phyloP scores from a whole-genome alignment of 1,284 basidiomycete genomes.

The Ceratobasidium sp. region DNA sequence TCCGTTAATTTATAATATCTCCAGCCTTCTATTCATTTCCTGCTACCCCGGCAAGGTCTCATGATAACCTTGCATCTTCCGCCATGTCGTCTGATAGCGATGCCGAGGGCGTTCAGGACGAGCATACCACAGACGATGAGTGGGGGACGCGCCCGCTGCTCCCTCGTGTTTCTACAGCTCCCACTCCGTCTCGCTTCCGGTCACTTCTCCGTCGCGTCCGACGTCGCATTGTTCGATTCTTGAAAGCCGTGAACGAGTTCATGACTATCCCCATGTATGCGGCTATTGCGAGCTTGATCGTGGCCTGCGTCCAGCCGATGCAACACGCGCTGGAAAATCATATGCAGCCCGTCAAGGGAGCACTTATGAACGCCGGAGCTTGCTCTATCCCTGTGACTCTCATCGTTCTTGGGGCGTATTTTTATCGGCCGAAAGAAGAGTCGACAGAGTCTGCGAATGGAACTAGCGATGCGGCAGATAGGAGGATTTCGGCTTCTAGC shows the following conservation, averaged over 20 bases:
- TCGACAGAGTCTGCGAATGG: not conserved
- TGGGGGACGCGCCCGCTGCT: slow-evolving; percentile 53
- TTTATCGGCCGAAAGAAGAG: slow-evolving; percentile 62
- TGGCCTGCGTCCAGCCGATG: slow-evolving; percentile 82
- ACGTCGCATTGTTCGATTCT: slow-evolving; percentile 55
- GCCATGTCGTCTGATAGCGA: slow-evolving; percentile 31
- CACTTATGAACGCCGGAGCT: slow-evolving; percentile 77
- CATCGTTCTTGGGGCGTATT: slow-evolving; percentile 93
- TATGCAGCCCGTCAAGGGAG: slow-evolving; percentile 77
- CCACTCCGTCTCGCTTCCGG: slow-evolving; percentile 54
- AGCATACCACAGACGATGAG: slow-evolving; percentile 59
- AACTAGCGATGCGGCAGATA: slow-evolving; percentile 4
- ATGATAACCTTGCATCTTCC: slow-evolving; percentile 53
- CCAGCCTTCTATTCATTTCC: slow-evolving; percentile 74
- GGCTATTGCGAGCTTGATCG: slow-evolving; percentile 81
- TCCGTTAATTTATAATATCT: not conserved
- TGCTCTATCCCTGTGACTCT: slow-evolving; percentile 92
- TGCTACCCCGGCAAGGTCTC: slow-evolving; percentile 68
- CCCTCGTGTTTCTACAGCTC: slow-evolving; percentile 52
- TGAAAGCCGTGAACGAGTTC: slow-evolving; percentile 73
- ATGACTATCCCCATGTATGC: slow-evolving; percentile 92
- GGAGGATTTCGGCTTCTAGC: slow-evolving; percentile 44
- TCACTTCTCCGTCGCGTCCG: slow-evolving; percentile 57
- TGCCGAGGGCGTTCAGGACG: slow-evolving; percentile 50
- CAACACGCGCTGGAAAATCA: slow-evolving; percentile 76